These are phyloP conservation scores for Themeda triandra DNA, from an alignment of 176 grass and related monocot genomes.

Conservation along the genomic window DNA sequence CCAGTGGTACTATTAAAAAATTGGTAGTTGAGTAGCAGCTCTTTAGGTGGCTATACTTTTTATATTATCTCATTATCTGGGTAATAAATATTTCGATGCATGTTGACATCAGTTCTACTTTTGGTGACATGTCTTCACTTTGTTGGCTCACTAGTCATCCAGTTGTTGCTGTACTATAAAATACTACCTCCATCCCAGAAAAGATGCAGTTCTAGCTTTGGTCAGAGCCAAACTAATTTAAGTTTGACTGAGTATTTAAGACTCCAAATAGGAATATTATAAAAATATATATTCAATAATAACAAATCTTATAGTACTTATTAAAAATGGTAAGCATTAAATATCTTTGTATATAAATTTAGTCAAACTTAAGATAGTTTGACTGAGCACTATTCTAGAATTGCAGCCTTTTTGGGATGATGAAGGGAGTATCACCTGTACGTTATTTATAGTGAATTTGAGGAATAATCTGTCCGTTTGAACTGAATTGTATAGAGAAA, in stretches of 20 bases:
- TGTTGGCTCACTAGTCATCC: background rate
- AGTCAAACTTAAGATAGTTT: background rate
- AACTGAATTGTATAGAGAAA: background rate
- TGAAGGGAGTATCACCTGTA: background rate
- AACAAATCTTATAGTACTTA: background rate
- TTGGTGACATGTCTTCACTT: background rate
- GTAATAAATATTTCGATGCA: background rate
- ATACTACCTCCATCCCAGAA: background rate
- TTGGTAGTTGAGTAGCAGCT: background rate
- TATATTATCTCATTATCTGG: background rate
- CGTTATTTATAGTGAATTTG: background rate
- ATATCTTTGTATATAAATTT: background rate
- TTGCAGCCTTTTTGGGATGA: background rate
- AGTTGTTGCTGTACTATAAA: background rate
- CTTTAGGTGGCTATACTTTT: background rate
- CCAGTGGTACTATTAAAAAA: background rate
- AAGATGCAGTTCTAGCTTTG: background rate
- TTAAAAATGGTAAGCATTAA: background rate
- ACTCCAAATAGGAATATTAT: background rate
- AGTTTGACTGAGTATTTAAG: background rate
- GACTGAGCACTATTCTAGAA: background rate
- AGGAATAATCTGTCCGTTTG: background rate
- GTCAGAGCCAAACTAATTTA: background rate
- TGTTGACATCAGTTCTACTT: background rate
- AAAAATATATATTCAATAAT: background rate